Conservation (phyloP, 106 monocot species). For the Apostasia ramifera region DNA sequence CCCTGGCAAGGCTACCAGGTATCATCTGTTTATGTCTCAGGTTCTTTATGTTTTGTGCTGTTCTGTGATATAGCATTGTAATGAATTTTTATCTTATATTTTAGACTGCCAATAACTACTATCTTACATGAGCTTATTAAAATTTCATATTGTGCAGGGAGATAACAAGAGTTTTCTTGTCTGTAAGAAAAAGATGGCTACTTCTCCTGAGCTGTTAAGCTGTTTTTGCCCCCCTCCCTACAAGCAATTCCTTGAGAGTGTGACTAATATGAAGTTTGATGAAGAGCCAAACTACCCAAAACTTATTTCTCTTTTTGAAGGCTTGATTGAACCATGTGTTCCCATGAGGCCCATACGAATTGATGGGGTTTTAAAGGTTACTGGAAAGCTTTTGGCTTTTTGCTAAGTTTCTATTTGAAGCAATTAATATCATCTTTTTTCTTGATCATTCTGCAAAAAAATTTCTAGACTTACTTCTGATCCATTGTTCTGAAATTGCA, state of each 20-base stretch:
- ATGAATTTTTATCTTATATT: neutral
- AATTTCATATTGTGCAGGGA: slow-evolving; percentile 40
- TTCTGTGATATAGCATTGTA: neutral
- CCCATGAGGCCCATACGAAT: slow-evolving; percentile 77
- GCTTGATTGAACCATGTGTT: slow-evolving; percentile 73
- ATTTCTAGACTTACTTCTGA: neutral
- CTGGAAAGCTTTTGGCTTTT: neutral
- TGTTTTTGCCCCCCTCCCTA: slow-evolving; percentile 85
- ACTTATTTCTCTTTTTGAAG: slow-evolving; percentile 82
- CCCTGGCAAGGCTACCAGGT: slow-evolving; percentile 99
- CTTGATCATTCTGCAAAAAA: no score
- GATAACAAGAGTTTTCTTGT: slow-evolving; percentile 96
- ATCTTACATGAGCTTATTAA: neutral
- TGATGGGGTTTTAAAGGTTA: slow-evolving; percentile 91
- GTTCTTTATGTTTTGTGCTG: neutral
- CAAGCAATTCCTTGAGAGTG: slow-evolving; percentile 77
- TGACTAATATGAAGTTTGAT: slow-evolving; percentile 95
- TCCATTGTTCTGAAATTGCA: no score
- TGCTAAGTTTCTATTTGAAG: neutral
- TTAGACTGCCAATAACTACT: neutral
- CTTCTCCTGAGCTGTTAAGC: slow-evolving; percentile 74
- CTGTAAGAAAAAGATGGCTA: slow-evolving; percentile 96
- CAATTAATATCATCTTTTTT: slow-evolving; percentile 2
- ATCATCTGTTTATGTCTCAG: neutral
- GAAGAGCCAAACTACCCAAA: slow-evolving; percentile 93